phyloP scores from a whole-genome alignment of 2,329 filamentous ascomycete species.

The Ceratocystiopsis minuta region DNA sequence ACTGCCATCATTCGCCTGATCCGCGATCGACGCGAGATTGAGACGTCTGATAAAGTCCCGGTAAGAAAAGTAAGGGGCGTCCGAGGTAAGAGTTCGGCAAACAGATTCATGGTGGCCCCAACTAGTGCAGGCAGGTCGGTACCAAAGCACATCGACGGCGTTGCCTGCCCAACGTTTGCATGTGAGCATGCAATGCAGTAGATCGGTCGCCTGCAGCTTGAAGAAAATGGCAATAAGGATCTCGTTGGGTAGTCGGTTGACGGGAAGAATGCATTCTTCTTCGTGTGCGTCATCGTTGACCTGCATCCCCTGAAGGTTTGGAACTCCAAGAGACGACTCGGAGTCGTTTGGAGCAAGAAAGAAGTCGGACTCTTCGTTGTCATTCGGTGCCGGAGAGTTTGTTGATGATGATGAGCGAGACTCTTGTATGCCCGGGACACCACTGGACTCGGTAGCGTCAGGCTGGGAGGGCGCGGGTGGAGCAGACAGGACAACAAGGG shows the following conservation, averaged over 20 bases:
- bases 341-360: conserved; percentile 83
- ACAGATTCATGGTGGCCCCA: conserved; percentile 71
- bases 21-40: conserved; percentile 66
- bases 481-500: conserved; percentile 10
- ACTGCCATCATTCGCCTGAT: conserved; percentile 71
- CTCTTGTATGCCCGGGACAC: conserved; percentile 20
- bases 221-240: conserved; percentile 86
- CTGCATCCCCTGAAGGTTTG: conserved; percentile 58
- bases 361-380: conserved; percentile 88
- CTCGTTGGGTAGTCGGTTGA: conserved; percentile 78
- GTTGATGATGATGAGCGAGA: conserved; percentile 49
- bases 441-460: conserved; percentile 16
- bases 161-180: conserved; percentile 87
- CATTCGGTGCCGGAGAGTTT: conserved; percentile 55
- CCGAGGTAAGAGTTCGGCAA: conserved; percentile 54
- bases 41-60: conserved; percentile 78
- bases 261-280: conserved; percentile 47
- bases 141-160: conserved; percentile 85
- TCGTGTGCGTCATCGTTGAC: conserved; percentile 34
- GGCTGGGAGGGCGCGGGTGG: conserved; percentile 8
- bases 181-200: conserved; percentile 82
- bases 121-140: conserved; percentile 75
- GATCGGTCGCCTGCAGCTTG: conserved; percentile 62
- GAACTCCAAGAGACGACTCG: conserved; percentile 72
- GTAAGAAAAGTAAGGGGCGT: conserved; percentile 73